Evolutionary conservation across 352 stramenopile species (phyloP).

Genomic region (Phytophthora citrophthora): DNA sequence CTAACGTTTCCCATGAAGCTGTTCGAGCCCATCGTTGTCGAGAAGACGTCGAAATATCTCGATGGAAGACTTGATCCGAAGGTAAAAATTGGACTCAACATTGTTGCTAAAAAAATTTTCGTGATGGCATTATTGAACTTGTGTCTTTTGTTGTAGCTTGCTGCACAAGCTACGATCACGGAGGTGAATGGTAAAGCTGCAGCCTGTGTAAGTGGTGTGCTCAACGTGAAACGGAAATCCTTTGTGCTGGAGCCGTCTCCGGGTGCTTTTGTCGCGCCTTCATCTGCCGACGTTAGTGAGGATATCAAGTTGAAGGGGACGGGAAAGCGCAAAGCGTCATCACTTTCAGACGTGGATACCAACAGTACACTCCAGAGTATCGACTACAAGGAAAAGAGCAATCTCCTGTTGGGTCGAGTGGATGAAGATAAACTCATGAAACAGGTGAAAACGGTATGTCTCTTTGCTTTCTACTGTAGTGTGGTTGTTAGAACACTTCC

Average conservation of each 20-base stretch:
- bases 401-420: constrained; percentile 69
- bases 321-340: constrained; percentile 35
- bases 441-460: constrained; percentile 74
- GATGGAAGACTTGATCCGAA: constrained; percentile 77
- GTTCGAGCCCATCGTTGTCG: constrained; percentile 75
- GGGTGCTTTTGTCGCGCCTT: not conserved
- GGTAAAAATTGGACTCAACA: constrained; percentile 31
- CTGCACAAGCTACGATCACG: constrained; percentile 59
- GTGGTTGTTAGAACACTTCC: not conserved
- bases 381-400: constrained; percentile 67
- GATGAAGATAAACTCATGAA: constrained; percentile 82
- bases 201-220: constrained; percentile 60
- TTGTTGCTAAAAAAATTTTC: not conserved
- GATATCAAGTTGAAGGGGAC: constrained; percentile 31
- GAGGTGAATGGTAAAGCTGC: constrained; percentile 78
- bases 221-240: constrained; percentile 61
- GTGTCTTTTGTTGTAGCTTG: constrained; percentile 40
- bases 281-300: constrained; percentile 6
- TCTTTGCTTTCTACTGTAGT: not conserved
- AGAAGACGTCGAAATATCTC: constrained; percentile 86
- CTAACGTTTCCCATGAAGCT: constrained; percentile 71
- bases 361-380: constrained; percentile 40
- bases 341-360: constrained; percentile 20
- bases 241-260: constrained; percentile 58
- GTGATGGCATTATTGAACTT: not conserved